Evolutionary conservation across 208 protist species (phyloP), one percentile per base, ranked within the genome.

Genomic region (Phytomonas sp.): DNA sequence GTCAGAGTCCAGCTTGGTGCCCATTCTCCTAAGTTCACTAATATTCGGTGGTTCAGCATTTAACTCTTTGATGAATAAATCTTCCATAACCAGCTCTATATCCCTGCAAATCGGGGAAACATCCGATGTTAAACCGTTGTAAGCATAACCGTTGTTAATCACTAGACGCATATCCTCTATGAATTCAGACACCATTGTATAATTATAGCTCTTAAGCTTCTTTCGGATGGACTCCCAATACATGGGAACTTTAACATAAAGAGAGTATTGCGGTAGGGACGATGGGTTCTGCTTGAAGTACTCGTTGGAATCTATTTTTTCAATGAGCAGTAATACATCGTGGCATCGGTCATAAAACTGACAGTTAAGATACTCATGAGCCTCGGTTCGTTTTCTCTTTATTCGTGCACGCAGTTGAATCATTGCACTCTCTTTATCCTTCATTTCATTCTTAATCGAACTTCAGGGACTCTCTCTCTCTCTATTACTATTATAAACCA

Each of bases 151-250:
- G 76, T 93, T 93, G 65, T 90, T 76, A 29, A 93, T 73, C 14
- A 96, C 78, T 30, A 82, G 71, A 12, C 91, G 84, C 91, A 96
- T 91, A 67, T 94, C 91, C 7, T 77, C 66, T 42, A 96, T 77
- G 65, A 96, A 96, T 16, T 86, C 79, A 11, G 76, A 74, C 5
- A 70, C 68, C 4, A 70, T 56, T 10, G 31, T 66, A 71, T 96
- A 96, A 42, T 82, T 71, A 69, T 94, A 94, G 1, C 70, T 63
- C 37, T 81, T 62, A 56, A 96, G 84, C n/a, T 83, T 82, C 6
- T 68, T 72, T 52, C 71, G 69, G 70, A 94, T 92, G 2, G 79
- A 67, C 8, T 79, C 70, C 79, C 79, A 91, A 72, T 81, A 94
- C 80, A 94, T 92, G 16, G 84, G 83, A 2, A 63, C 73, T 14